Evolutionary conservation across 1,284 basidiomycete genomes (phyloP).

Genomic region (Microbotryum saponariae): DNA sequence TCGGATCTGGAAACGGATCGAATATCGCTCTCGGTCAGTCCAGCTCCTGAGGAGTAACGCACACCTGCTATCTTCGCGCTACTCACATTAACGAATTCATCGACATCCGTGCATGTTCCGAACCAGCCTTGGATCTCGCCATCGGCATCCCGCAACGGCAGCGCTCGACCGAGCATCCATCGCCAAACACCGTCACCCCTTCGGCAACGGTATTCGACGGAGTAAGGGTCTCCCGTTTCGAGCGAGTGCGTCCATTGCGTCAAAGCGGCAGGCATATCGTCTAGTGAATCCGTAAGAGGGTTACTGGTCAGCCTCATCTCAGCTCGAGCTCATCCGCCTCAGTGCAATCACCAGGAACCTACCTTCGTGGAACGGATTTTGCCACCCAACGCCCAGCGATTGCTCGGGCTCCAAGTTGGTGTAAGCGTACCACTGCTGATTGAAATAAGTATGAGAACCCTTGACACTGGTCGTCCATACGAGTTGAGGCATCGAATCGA

Average conservation of each 20-base stretch:
- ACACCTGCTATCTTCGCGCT: not conserved
- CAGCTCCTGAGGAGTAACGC: not conserved
- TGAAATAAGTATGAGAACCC: slow-evolving; percentile 35
- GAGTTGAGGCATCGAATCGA: slow-evolving; percentile 37
- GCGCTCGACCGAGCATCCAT: slow-evolving; percentile 39
- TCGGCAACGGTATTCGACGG: slow-evolving; percentile 39
- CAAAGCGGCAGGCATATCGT: slow-evolving; percentile 39
- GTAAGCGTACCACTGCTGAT: slow-evolving; percentile 37
- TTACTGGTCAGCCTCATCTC: no score
- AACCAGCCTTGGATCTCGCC: slow-evolving; percentile 40
- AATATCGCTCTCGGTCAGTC: not conserved
- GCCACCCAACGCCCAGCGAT: slow-evolving; percentile 39
- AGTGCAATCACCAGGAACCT: not conserved
- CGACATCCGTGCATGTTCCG: slow-evolving; percentile 33
- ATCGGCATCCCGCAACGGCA: slow-evolving; percentile 35
- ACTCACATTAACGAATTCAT: slow-evolving; percentile 24
- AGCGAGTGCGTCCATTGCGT: slow-evolving; percentile 39
- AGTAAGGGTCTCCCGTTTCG: slow-evolving; percentile 41
- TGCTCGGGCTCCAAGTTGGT: slow-evolving; percentile 37
- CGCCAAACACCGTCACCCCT: slow-evolving; percentile 37
- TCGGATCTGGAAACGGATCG: slow-evolving; percentile 8
- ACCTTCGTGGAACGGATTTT: slow-evolving; percentile 37
- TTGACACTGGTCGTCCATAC: slow-evolving; percentile 40
- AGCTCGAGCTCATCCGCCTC: no score
- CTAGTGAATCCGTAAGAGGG: slow-evolving; percentile 10